Conservation (phyloP, 768 basidiomycete genomes). For the Lentinula boryana region DNA sequence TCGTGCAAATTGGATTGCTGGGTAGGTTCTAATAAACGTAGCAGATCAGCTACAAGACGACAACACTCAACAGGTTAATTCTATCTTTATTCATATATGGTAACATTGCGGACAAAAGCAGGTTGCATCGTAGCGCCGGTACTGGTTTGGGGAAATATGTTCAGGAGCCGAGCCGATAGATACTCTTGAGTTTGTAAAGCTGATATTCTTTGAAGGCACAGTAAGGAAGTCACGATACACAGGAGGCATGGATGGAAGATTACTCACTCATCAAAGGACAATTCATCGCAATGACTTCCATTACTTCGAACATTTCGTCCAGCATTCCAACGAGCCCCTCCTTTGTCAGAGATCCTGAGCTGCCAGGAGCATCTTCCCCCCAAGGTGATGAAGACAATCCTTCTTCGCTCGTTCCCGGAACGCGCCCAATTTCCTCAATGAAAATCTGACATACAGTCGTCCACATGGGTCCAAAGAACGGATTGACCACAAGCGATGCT, state of each 20-base stretch:
- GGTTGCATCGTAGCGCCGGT: no score
- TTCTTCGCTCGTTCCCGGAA: background rate
- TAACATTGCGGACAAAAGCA: no score
- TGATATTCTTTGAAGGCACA: slow-evolving; percentile 31
- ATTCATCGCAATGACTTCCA: slow-evolving; percentile 36
- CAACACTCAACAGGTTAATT: no score
- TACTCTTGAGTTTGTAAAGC: slow-evolving; percentile 38
- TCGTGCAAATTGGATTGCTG: no score
- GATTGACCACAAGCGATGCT: background rate
- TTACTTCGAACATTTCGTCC: slow-evolving; percentile 29
- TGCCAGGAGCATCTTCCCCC: background rate
- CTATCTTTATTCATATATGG: no score
- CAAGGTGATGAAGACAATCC: background rate
- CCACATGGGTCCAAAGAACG: slow-evolving; percentile 1
- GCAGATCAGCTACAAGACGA: no score
- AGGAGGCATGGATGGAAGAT: background rate
- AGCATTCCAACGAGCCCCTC: slow-evolving; percentile 39
- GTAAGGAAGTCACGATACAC: background rate
- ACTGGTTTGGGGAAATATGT: background rate
- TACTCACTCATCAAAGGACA: slow-evolving; percentile 40
- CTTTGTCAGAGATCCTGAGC: slow-evolving; percentile 12
- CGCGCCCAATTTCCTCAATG: background rate
- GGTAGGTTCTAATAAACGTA: no score
- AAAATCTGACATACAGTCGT: background rate
- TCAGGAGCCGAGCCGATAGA: slow-evolving; percentile 8